Evolutionary conservation across 495 filamentous ascomycete genomes (phyloP).

Genomic region (Hyaloscypha finlandica): DNA sequence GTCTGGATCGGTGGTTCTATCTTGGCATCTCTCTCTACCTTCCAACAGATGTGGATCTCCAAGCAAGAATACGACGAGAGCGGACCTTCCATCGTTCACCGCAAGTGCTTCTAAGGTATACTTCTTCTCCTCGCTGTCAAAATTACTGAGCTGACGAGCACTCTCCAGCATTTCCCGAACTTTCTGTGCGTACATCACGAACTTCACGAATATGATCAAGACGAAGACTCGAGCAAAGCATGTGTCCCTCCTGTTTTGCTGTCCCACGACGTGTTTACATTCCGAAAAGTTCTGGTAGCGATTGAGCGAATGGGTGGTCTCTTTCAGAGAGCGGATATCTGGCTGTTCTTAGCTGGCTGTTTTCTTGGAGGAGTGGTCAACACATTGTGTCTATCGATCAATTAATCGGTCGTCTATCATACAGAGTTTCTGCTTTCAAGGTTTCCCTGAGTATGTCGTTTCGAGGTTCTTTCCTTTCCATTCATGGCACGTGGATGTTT

Average conservation of each 20-base stretch:
- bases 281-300: conserved; percentile 40
- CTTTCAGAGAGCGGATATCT: conserved; percentile 29
- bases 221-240: conserved; percentile 33
- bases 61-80: conserved; percentile 99
- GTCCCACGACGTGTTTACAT: conserved; percentile 34
- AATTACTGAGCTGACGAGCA: background rate
- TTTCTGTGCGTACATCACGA: conserved; percentile 34
- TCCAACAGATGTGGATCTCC: conserved; percentile 99
- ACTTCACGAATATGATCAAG: conserved; percentile 38
- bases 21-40: conserved; percentile 97
- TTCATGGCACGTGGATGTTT: conserved; percentile 23
- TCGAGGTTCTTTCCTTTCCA: conserved; percentile 22
- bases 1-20: conserved; percentile 99
- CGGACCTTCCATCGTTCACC: conserved; percentile 98
- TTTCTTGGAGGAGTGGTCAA: conserved; percentile 29
- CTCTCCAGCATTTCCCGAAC: conserved; percentile 19
- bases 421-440: conserved; percentile 28
- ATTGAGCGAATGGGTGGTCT: conserved; percentile 35
- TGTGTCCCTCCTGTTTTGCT: conserved; percentile 30
- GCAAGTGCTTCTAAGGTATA: conserved; percentile 99
- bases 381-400: conserved; percentile 32
- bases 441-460: conserved; percentile 26
- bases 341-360: conserved; percentile 28
- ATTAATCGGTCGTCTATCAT: conserved; percentile 32
- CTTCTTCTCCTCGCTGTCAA: background rate